A percentile compares a stretch with the other conserved stretches of the same genome.
Conservation (phyloP, 305 asterid species). For the Fraxinus sp. region DNA sequence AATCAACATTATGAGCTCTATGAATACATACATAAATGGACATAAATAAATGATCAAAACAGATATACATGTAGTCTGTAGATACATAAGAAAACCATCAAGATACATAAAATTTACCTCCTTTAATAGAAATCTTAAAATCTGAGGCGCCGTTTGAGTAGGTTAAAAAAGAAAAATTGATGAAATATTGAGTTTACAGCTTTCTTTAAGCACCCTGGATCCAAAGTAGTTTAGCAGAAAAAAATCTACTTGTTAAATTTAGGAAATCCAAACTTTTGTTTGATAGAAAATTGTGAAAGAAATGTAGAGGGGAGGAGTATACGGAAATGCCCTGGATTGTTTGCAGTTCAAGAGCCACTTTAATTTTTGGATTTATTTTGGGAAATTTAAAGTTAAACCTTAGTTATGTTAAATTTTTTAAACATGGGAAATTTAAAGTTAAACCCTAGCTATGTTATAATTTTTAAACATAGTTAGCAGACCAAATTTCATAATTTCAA, state of each 20-base stretch:
- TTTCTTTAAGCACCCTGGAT: conserved; percentile 24
- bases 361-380: neutral
- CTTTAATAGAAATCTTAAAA: conserved; percentile 14
- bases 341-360: conserved; percentile 24
- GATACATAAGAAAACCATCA: neutral
- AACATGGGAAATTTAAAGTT: neutral
- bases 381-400: neutral
- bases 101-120: conserved; percentile 19
- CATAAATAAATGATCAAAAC: conserved; percentile 11
- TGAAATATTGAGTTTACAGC: neutral
- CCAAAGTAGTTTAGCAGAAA: conserved; percentile 1
- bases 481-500: too few relatives aligned
- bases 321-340: conserved; percentile 11
- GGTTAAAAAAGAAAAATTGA: neutral
- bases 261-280: conserved; percentile 9
- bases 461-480: too few relatives aligned
- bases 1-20: conserved; percentile 14
- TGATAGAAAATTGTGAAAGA: conserved; percentile 9
- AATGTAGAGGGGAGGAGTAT: neutral
- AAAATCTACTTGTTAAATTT: conserved; percentile 17
- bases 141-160: conserved; percentile 15
- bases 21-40: neutral
- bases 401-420: too few relatives aligned
- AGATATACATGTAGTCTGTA: neutral
- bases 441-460: too few relatives aligned